Evolutionary conservation across 192 early-diverging fungal genomes (phyloP), one percentile per base, ranked within the genome.

Genomic region (Cladochytrium replicatum): DNA sequence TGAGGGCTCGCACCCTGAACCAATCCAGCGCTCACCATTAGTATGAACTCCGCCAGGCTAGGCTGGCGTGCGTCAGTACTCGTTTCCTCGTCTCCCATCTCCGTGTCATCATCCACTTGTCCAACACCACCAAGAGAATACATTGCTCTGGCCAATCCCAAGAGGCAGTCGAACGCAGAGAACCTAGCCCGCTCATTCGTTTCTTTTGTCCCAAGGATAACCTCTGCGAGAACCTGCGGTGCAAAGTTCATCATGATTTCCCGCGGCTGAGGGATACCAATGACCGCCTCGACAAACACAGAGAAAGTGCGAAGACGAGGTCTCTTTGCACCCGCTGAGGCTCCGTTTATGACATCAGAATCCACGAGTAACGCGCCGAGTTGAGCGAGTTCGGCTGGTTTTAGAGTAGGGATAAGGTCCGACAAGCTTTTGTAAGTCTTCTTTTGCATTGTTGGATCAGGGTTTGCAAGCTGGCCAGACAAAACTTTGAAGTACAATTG

Each of bases 11-110:
- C 75, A n/a, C 87, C 92, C n/a, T n/a, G n/a, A 0, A 84, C 92
- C 59, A 99, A 72, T 63, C 93, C 95, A 24, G 95, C 95, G 3
- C 80, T 75, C 2, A 93, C 82, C 89, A 99, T 96, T 41, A 81
- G 84, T 57, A 96, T 85, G 58, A 78, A 97, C 63, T 96, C 93
- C 39, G 48, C 22, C 4, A 77, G 40, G 37, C 39, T 63, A 23
- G 52, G 26, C 29, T 74, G 42, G 28, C 46, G 22, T 7, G 15
- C 38, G 21, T 26, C 34, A n/a, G 7, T 51, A 6, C 28, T 8
- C 11, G 58, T 34, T 38, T 64, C 57, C n/a, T 61, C 55, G 38
- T 69, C 56, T 1, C 54, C 48, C 7, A 38, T 53, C 7, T 54
- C 61, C 6, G 52, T 50, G 11, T 48, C 51, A 7, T 40, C 50